Evolutionary conservation across 352 stramenopile species (phyloP).

Genomic region (Phytophthora brassicae): DNA sequence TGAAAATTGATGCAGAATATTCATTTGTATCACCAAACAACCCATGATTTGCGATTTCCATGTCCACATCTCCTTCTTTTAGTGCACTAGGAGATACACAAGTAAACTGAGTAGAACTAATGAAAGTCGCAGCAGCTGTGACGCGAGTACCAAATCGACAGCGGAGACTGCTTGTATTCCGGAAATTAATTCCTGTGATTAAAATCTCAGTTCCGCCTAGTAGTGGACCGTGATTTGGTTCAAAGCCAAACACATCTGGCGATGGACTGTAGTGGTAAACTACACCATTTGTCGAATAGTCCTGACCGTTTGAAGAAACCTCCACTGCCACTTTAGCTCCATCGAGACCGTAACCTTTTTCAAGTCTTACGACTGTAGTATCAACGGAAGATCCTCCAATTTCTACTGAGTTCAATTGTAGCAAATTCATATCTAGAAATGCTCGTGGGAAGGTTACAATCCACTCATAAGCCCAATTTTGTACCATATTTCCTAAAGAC

Average conservation of each 20-base stretch:
- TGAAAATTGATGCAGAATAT: constrained; percentile 41
- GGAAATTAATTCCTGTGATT: constrained; percentile 75
- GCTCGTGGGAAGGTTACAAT: constrained; percentile 41
- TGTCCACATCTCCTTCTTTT: constrained; percentile 36
- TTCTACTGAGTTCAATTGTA: constrained; percentile 31
- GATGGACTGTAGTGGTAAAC: constrained; percentile 72
- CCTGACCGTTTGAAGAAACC: constrained; percentile 85
- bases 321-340: constrained; percentile 82
- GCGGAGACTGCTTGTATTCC: constrained; percentile 59
- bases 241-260: constrained; percentile 55
- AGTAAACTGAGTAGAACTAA: constrained; percentile 65
- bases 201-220: constrained; percentile 84
- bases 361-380: constrained; percentile 20
- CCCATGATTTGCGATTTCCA: constrained; percentile 79
- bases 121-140: constrained; percentile 48
- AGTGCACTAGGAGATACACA: constrained; percentile 65
- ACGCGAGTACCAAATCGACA: constrained; percentile 67
- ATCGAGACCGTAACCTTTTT: constrained; percentile 42
- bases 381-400: constrained; percentile 21
- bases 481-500: constrained; percentile 18
- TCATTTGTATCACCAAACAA: constrained; percentile 10
- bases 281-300: constrained; percentile 59
- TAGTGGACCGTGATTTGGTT: constrained; percentile 74
- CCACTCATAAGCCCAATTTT: constrained; percentile 46
- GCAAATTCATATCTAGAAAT: constrained; percentile 37